Conservation (phyloP, 495 filamentous ascomycete genomes). For the Neurospora sp. region DNA sequence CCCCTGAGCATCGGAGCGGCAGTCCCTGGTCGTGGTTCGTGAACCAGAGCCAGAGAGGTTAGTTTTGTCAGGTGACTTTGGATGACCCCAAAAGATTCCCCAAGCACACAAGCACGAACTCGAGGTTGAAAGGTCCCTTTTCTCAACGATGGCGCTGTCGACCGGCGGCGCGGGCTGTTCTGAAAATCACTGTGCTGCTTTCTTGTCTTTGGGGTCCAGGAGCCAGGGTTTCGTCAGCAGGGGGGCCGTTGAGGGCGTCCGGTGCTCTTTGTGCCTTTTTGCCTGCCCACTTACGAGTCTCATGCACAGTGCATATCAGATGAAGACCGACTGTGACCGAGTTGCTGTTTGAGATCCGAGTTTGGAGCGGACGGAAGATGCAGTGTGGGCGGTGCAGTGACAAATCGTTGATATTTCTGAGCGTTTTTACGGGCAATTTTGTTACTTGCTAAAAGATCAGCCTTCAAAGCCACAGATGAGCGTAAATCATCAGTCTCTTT, state of each 20-base stretch:
- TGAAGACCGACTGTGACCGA: not conserved
- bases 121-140: not conserved
- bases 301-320: not conserved
- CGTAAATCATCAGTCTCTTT: not conserved
- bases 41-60: not conserved
- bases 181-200: not conserved
- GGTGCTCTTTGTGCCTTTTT: not conserved
- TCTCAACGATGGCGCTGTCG: not conserved
- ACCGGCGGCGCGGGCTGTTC: not conserved
- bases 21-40: not conserved
- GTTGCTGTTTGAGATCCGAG: not conserved
- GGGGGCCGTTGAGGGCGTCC: not conserved
- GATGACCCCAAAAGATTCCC: not conserved
- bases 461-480: not conserved
- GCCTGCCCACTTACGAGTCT: not conserved
- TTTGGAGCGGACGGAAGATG: not conserved
- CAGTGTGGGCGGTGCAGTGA: not conserved
- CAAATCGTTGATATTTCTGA: not conserved
- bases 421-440: not conserved
- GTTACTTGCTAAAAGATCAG: not conserved
- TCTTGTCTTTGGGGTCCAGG: not conserved
- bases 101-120: not conserved
- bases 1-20: not conserved
- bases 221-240: slow-evolving; percentile 13
- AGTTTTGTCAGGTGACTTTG: not conserved